These are phyloP conservation scores for Sarocladiaceae sp. DNA, from an alignment of 2,329 filamentous ascomycete genomes.

Conservation along the genomic window DNA sequence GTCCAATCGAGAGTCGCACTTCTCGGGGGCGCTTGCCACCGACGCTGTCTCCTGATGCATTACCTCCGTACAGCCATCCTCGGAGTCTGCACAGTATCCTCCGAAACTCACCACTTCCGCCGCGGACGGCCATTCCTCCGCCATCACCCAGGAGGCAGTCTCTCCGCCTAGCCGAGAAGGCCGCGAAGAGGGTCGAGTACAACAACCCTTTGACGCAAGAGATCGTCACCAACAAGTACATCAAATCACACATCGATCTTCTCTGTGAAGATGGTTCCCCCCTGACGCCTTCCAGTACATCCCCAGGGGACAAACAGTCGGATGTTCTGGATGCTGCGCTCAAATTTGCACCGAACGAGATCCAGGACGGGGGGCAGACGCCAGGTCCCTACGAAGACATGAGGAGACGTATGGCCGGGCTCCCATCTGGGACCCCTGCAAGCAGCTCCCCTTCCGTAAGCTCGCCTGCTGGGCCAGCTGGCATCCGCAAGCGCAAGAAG, in stretches of 20 bases:
- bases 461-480: conserved; percentile 33
- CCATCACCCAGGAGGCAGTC: conserved; percentile 49
- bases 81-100: conserved; percentile 57
- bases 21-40: not conserved
- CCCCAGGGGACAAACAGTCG: conserved; percentile 25
- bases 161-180: conserved; percentile 46
- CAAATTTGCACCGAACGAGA: conserved; percentile 47
- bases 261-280: conserved; percentile 52
- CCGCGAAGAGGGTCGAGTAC: conserved; percentile 52
- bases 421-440: not conserved
- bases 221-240: conserved; percentile 57
- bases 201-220: conserved; percentile 57
- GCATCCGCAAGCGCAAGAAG: conserved; percentile 46
- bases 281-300: conserved; percentile 28
- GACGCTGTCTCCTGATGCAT: conserved; percentile 17
- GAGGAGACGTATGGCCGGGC: conserved; percentile 48
- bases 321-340: conserved; percentile 41
- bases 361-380: conserved; percentile 54
- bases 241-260: conserved; percentile 57
- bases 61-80: conserved; percentile 52
- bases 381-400: conserved; percentile 60
- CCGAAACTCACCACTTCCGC: conserved; percentile 58
- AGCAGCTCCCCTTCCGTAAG: conserved; percentile 31
- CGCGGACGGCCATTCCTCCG: conserved; percentile 42
- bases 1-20: conserved; percentile 1